Conservation (phyloP, 495 filamentous ascomycete species). For the Emericellopsis terricola region DNA sequence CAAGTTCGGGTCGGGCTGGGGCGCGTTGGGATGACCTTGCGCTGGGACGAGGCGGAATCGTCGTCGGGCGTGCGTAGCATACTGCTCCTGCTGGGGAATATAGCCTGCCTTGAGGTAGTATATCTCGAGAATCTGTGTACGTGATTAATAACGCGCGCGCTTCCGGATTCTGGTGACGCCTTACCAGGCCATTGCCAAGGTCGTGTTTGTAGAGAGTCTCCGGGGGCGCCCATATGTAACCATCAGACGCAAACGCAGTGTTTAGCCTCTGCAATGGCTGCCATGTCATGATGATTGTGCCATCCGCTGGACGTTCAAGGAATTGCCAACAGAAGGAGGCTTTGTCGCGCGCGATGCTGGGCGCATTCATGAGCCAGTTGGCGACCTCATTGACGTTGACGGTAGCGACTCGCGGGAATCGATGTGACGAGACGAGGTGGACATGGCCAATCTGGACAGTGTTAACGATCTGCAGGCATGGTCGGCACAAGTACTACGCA, state of each 20-base stretch:
- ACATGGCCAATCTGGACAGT: constrained; percentile 59
- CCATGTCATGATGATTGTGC: constrained; percentile 70
- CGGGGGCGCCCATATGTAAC: constrained; percentile 70
- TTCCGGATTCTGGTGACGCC: constrained; percentile 8
- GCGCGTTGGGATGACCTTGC: constrained; percentile 35
- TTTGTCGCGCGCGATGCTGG: constrained; percentile 54
- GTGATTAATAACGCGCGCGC: constrained; percentile 6
- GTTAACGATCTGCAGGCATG: constrained; percentile 1
- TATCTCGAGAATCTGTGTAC: constrained; percentile 51
- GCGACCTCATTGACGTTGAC: constrained; percentile 53
- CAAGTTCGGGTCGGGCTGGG: constrained; percentile 57
- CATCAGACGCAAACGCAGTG: constrained; percentile 67
- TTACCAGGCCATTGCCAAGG: constrained; percentile 54
- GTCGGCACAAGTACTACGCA: constrained; percentile 13
- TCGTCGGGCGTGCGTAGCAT: constrained; percentile 56
- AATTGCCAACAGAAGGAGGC: constrained; percentile 85
- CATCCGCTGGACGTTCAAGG: constrained; percentile 63
- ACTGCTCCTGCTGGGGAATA: constrained; percentile 39
- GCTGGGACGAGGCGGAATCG: constrained; percentile 65
- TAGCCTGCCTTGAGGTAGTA: constrained; percentile 65
- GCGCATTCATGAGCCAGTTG: constrained; percentile 61
- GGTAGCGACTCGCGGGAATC: constrained; percentile 47
- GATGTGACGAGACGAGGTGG: constrained; percentile 62
- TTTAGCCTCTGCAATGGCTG: constrained; percentile 52
- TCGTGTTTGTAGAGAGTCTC: constrained; percentile 56